These are phyloP conservation scores for Myxozyma mucilagina DNA, from an alignment of 805 yeast species.

Conservation along the genomic window DNA sequence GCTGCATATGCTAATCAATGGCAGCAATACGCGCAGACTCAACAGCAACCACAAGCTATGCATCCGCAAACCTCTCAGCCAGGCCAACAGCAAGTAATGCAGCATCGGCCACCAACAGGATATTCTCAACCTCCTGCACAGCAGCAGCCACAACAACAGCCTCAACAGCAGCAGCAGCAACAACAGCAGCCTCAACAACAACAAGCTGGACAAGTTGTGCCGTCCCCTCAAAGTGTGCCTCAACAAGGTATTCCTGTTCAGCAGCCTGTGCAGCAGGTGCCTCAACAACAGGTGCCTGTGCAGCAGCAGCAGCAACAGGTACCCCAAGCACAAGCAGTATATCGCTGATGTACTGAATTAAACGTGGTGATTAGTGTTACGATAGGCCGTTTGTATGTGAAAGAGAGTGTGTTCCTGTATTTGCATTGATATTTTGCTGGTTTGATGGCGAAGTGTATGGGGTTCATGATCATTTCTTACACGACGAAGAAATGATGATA, in stretches of 20 bases:
- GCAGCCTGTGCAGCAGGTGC: constrained; percentile 21
- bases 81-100: constrained; percentile 6
- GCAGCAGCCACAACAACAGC: constrained; percentile 5
- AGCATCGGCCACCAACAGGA: constrained; percentile 13
- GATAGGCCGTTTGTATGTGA: background rate
- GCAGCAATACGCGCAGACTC: constrained; percentile 17
- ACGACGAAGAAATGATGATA: no score
- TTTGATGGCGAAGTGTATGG: background rate
- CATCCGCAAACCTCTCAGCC: constrained; percentile 6
- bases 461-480: background rate
- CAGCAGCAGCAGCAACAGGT: constrained; percentile 17
- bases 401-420: background rate
- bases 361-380: background rate
- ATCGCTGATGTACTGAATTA: background rate
- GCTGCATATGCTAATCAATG: constrained; percentile 22
- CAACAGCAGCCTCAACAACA: constrained; percentile 19
- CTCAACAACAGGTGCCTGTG: constrained; percentile 11
- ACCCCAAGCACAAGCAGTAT: constrained; percentile 10
- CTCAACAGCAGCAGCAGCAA: background rate
- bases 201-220: constrained; percentile 22
- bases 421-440: background rate
- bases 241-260: constrained; percentile 9
- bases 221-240: constrained; percentile 8
- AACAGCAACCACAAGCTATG: constrained; percentile 8
- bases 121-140: background rate